These are phyloP conservation scores for Chytriomyces sp. DNA, from an alignment of 192 early-diverging fungal species.

Conservation along the genomic window DNA sequence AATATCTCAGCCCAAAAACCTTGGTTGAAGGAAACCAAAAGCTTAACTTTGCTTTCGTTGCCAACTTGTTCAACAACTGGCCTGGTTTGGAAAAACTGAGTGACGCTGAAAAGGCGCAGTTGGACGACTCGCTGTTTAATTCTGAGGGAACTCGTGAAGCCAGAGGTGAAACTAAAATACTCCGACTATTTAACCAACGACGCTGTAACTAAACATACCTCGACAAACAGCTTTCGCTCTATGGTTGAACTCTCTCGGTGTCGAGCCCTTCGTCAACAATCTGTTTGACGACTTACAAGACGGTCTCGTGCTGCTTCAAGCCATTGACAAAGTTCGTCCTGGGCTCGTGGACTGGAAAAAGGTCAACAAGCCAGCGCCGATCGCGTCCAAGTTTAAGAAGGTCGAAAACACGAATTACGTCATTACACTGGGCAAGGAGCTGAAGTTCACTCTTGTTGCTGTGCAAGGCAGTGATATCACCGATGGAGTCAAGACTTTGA, in stretches of 20 bases:
- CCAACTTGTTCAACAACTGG: conserved; percentile 96
- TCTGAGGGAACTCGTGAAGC: conserved; percentile 85
- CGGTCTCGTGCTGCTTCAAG: conserved; percentile 90
- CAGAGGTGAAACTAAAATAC: conserved; percentile 56
- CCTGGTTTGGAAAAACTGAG: conserved; percentile 91
- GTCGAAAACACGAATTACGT: conserved; percentile 98
- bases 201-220: no score
- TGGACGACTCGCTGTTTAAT: conserved; percentile 78
- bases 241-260: conserved; percentile 97
- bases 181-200: not conserved
- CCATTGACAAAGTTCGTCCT: conserved; percentile 92
- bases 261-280: conserved; percentile 97
- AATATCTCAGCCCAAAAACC: conserved; percentile 93
- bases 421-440: conserved; percentile 81
- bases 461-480: conserved; percentile 95
- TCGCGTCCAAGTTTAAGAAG: conserved; percentile 90
- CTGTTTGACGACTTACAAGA: conserved; percentile 95
- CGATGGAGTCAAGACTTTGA: conserved; percentile 88
- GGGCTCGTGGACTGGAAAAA: conserved; percentile 92
- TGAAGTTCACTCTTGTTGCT: conserved; percentile 89
- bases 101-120: conserved; percentile 86
- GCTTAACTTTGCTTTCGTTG: conserved; percentile 99
- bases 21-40: conserved; percentile 93
- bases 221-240: conserved; percentile 82
- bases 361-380: conserved; percentile 75